Evolutionary conservation across 129 eudicot species (phyloP).

Genomic region (Lactuca sativa): DNA sequence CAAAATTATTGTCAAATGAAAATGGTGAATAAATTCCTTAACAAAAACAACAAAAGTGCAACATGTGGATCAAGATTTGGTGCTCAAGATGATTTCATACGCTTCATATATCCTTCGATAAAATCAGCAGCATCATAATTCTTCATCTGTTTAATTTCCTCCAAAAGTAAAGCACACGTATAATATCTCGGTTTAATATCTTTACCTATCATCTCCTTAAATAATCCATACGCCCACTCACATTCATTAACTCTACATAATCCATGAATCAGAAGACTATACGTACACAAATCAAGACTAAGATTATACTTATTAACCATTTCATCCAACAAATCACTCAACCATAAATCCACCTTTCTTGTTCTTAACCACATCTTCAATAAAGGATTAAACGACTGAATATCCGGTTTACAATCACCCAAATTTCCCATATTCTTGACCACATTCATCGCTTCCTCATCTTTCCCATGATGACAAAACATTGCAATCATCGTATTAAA

Average conservation of each 20-base stretch:
- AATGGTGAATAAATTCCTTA: too few relatives aligned
- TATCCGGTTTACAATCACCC: conserved; percentile 65
- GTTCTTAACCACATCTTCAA: conserved; percentile 54
- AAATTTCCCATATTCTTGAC: conserved; percentile 34
- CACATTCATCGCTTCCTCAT: conserved; percentile 48
- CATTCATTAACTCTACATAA: conserved; percentile 59
- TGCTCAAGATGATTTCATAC: conserved; percentile 51
- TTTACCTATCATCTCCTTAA: conserved; percentile 65
- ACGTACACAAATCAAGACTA: conserved; percentile 66
- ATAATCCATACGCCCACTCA: conserved; percentile 62
- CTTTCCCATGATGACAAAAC: conserved; percentile 69
- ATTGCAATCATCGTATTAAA: conserved; percentile 78
- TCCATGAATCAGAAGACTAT: conserved; percentile 78
- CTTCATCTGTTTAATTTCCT: conserved; percentile 45
- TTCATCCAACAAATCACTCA: conserved; percentile 54
- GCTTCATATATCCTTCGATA: conserved; percentile 60
- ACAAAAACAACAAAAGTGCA: too few relatives aligned
- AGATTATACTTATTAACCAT: conserved; percentile 66
- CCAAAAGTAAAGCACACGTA: conserved; percentile 73
- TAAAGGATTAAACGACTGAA: conserved; percentile 58
- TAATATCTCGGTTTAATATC: conserved; percentile 56
- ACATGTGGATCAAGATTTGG: not conserved
- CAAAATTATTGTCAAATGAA: too few relatives aligned
- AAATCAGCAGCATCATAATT: conserved; percentile 62
- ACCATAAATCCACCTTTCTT: conserved; percentile 35